These are phyloP conservation scores for Articulospora tetracladia DNA, from an alignment of 495 filamentous ascomycete genomes.

Conservation along the genomic window DNA sequence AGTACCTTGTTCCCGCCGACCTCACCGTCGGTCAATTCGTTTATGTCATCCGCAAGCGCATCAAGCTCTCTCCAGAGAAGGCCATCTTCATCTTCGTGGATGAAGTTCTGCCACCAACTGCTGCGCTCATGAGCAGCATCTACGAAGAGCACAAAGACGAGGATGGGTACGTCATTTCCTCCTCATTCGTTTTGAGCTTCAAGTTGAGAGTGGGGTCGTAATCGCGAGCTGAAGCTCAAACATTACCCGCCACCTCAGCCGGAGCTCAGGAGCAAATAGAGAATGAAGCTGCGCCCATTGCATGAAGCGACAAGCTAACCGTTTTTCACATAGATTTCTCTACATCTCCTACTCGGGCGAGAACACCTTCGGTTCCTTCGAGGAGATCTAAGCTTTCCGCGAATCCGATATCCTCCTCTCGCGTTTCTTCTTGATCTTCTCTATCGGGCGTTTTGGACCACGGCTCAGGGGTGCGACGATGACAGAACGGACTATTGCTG, in stretches of 20 bases:
- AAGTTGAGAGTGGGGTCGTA: slow-evolving; percentile 1
- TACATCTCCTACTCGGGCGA: slow-evolving; percentile 92
- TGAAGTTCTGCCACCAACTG: slow-evolving; percentile 94
- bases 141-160: slow-evolving; percentile 97
- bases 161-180: slow-evolving; percentile 52
- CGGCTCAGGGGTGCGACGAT: slow-evolving; percentile 4
- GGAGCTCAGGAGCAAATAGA: not conserved
- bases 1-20: slow-evolving; percentile 97
- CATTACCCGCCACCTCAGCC: too few relatives aligned
- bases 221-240: not conserved
- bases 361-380: slow-evolving; percentile 82
- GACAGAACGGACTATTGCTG: not conserved
- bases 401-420: slow-evolving; percentile 12
- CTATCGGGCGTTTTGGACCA: slow-evolving; percentile 10
- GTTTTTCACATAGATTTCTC: slow-evolving; percentile 12
- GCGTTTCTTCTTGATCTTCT: not conserved
- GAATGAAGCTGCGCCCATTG: too few relatives aligned
- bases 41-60: slow-evolving; percentile 99
- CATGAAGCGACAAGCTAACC: not conserved
- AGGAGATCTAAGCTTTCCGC: not conserved
- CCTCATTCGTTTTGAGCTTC: not conserved
- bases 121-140: slow-evolving; percentile 98
- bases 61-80: slow-evolving; percentile 99
- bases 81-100: slow-evolving; percentile 99
- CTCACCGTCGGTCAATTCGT: slow-evolving; percentile 99